Evolutionary conservation across 805 yeast species (phyloP), one percentile per base, ranked within the genome.

Genomic region (Barnettozyma sp.): DNA sequence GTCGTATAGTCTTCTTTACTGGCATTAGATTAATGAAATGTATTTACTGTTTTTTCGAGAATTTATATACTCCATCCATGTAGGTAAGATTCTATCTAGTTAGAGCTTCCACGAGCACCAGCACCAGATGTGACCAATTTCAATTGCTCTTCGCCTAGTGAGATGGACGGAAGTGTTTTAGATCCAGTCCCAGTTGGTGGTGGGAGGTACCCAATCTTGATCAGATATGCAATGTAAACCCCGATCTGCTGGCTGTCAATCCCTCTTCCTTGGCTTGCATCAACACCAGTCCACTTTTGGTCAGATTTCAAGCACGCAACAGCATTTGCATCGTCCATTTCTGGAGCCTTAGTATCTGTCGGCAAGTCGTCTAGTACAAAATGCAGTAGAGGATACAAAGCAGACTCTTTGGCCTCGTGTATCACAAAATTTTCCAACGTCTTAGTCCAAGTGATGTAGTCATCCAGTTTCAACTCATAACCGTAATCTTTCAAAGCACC

Each of bases 361-460:
- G 97, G 97, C 52, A 92, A 71, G 55, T 88, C 80, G 53, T 87
- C 98, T 47, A 94, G 69, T 11, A 88, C 97, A 66, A 92, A 85
- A 63, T 92, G 97, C 48, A 92, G 67, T 50, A 92, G 68, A 40
- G 99, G 98, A 65, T 77, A 92, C 44, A 92, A 68, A 0, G 98
- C 97, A 46, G 80, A 80, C 49, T 85, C 95, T 38, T 78, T 74
- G 20, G 78, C 67, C 25, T 71, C 79, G 37, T 76, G 84, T 34
- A 82, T 74, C 25, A 90, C 95, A 53, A 69, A 84, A 40, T 66
- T 70, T 56, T 88, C 97, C 38, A 92, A 66, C 2, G 76, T 65
- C 26, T 68, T 62, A 42, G 82, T 78, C 99, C 99, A 92, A 14
- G 70, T 64, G 11, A 77, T 71, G 54, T 92, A 92, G 49, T 76